Evolutionary conservation across 768 basidiomycete species (phyloP).

Genomic region (Ephemerocybe angulata): DNA sequence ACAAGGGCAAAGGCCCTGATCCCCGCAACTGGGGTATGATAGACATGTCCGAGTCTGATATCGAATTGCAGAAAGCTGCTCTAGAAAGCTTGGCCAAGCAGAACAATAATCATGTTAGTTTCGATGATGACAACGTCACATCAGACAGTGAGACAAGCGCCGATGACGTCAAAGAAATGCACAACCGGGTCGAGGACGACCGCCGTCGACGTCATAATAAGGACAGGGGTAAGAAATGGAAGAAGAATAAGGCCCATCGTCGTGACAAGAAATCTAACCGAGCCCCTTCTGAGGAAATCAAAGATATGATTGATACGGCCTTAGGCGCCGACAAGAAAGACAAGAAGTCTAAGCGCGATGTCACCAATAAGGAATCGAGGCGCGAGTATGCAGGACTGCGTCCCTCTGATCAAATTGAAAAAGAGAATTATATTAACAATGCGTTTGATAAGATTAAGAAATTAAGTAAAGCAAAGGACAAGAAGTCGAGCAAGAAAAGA

Average conservation of each 20-base stretch:
- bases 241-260: background rate
- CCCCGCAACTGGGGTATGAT: background rate
- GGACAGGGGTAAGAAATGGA: background rate
- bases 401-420: background rate
- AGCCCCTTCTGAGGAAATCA: background rate
- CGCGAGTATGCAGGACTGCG: background rate
- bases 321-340: background rate
- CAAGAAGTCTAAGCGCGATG: background rate
- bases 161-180: background rate
- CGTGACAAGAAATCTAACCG: background rate
- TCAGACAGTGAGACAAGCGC: background rate
- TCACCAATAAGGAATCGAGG: background rate
- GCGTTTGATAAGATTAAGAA: background rate
- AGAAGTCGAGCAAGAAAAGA: background rate
- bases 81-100: background rate
- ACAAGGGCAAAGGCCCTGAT: background rate
- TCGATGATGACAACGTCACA: background rate
- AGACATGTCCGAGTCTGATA: background rate
- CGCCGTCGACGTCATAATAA: background rate
- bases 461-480: background rate
- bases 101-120: background rate
- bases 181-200: background rate
- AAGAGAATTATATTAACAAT: conserved; percentile 1
- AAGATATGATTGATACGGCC: background rate
- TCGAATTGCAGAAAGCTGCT: background rate